Evolutionary conservation across 345 rosid genomes (phyloP).

Genomic region (Brassica incana): DNA sequence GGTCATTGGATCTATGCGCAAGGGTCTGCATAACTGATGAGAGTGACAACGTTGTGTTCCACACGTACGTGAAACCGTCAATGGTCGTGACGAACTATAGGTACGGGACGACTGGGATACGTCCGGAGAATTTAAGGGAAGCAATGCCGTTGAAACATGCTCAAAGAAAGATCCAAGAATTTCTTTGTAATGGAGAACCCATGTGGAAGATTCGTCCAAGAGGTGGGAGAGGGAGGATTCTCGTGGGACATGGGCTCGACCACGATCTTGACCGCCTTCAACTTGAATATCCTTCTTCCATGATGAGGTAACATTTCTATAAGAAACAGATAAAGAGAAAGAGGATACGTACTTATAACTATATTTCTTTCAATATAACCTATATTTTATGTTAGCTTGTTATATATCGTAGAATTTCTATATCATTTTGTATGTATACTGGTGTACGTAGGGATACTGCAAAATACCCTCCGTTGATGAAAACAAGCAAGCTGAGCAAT

Average conservation of each 20-base stretch:
- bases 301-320: conserved; percentile 60
- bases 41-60: conserved; percentile 69
- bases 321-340: neutral
- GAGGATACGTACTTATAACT: neutral
- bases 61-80: conserved; percentile 69
- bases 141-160: conserved; percentile 71
- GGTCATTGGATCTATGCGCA: conserved; percentile 75
- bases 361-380: conserved; percentile 11
- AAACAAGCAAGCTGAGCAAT: conserved; percentile 94
- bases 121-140: conserved; percentile 69
- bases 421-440: neutral
- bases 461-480: conserved; percentile 86
- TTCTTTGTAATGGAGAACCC: conserved; percentile 84
- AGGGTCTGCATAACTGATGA: conserved; percentile 83
- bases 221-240: conserved; percentile 80
- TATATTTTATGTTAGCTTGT: neutral
- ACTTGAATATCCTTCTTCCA: conserved; percentile 70
- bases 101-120: conserved; percentile 81
- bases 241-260: conserved; percentile 89
- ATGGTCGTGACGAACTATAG: conserved; percentile 78
- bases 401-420: neutral
- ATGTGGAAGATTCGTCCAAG: conserved; percentile 85
- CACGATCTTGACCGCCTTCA: conserved; percentile 75
- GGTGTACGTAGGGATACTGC: conserved; percentile 64
- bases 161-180: conserved; percentile 80